These are phyloP conservation scores for Suillus ampliporus DNA, from an alignment of 768 basidiomycete species.

Conservation along the genomic window DNA sequence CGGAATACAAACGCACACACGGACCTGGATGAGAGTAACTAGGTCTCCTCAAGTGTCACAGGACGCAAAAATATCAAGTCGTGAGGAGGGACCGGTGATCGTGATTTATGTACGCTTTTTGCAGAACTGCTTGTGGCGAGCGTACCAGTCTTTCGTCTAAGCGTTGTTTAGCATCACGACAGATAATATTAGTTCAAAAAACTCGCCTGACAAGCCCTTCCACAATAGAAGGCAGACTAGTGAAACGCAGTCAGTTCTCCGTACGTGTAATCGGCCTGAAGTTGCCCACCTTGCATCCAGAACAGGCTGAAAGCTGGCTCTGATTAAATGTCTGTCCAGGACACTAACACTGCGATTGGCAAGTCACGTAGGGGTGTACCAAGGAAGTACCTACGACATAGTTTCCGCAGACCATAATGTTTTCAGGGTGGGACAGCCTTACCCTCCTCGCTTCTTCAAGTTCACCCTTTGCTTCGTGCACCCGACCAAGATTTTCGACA, in stretches of 20 bases:
- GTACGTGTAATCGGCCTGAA: neutral
- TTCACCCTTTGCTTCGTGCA: constrained; percentile 42
- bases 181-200: neutral
- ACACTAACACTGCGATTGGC: constrained; percentile 26
- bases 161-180: neutral
- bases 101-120: constrained; percentile 9
- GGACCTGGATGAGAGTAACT: neutral
- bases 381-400: constrained; percentile 23
- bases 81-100: neutral
- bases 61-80: neutral
- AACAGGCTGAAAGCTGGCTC: constrained; percentile 30
- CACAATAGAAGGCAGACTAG: constrained; percentile 34
- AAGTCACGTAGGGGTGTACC: constrained; percentile 9
- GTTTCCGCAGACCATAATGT: constrained; percentile 36
- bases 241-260: neutral
- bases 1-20: neutral
- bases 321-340: constrained; percentile 23
- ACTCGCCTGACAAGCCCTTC: constrained; percentile 30
- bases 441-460: constrained; percentile 36
- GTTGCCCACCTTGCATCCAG: constrained; percentile 31
- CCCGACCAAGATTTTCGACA: constrained; percentile 43
- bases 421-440: constrained; percentile 28
- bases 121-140: constrained; percentile 37
- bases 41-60: neutral
- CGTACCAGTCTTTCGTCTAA: constrained; percentile 34